Evolutionary conservation across 768 basidiomycete genomes (phyloP), one percentile per base, ranked within the genome.

Genomic region (Russula abietina): DNA sequence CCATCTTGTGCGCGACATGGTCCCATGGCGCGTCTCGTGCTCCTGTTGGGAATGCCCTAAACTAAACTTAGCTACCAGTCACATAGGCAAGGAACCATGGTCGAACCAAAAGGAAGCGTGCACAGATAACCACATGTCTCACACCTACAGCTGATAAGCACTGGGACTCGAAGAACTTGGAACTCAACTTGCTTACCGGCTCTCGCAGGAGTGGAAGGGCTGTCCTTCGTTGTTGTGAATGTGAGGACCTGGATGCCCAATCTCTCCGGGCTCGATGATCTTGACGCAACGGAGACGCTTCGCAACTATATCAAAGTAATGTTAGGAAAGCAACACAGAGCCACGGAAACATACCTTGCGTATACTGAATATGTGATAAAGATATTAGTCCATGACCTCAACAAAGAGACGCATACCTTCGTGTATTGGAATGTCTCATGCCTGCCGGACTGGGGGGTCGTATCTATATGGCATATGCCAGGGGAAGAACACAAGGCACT

Each of bases 401-500:
- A 53, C 43, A 16, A 39, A 39, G 5, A 19, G 8, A 11, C 0
- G 64, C 71, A n/a, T 57, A 82, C 85, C 77, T 87, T 87, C 0
- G 85, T 87, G 53, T 83, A 87, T 67, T 83, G 79, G 65, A 85
- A 87, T 0, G 80, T 82, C 65, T 84, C 82, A 57, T 84, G 81
- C 59, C 72, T 74, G 1, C 86, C 85, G 0, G 83, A 81, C 59
- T 82, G 81, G 1, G 85, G 85, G 0, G 78, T 75, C 0, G 80
- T 83, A 56, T 85, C 79, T 11, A 86, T 84, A 54, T 84, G 76
- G 59, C 85, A 86, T 24, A 80, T 81, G 1, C 86, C 85, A 0
- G 70, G 68, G 0, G 77, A 72, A 24, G 73, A 65, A 64, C 85
- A 87, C 6, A 73, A 48, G 0, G 75, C 71, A 12, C 65, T 60